Base-by-base conservation (phyloP, 208 protist genomes). In the Crithidia thermophila region DNA sequence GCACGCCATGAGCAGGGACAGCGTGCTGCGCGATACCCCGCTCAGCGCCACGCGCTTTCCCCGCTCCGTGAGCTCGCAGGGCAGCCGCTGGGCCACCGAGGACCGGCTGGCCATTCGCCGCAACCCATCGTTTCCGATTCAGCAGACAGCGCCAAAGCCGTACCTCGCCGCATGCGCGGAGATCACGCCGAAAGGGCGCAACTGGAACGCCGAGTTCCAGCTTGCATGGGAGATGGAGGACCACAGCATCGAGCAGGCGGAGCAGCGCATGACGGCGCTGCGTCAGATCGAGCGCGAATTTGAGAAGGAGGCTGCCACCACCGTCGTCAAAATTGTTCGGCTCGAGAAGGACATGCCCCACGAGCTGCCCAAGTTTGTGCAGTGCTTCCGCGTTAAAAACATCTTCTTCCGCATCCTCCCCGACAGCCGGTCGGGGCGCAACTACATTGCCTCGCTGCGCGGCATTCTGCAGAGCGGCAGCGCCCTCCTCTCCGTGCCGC, bases 201-300 rank as follows among this genome's bases (percentile, higher is more conserved):
- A 93, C 68, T 95, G 90, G 87, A 95, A 95, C 45, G 83, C 85
- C 5, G 86, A 93, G 66, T 95, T 93, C 50, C 90, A 95, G 69
- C 69, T 90, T 11, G 90, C 86, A 33, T 93, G 86, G 85, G 84
- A 91, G 68, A 82, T 88, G 79, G 83, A 85, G 60, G 77, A 79
- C 59, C 69, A 76, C 73, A 91, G 71, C 9, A 49, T 82, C n/a
- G 67, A 63, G 39, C 72, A 81, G 51, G 90, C 90, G 9, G 75
- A 78, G 59, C 59, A 46, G 27, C 81, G 90, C 14, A 77, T 73
- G 72, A 60, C 63, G 27, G 56, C 56, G 4, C 71, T 95, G 18
- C 62, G 63, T 43, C 64, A 68, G 13, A 67, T 95, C 14, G 83
- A 87, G 57, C 50, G 55, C 16, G 78, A 88, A 51, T 93, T 95